A percentile compares a stretch with the other conserved stretches of the same genome.
Conservation (phyloP, 225 moss, liverwort and hornwort species). For the Pleurozium schreberi region DNA sequence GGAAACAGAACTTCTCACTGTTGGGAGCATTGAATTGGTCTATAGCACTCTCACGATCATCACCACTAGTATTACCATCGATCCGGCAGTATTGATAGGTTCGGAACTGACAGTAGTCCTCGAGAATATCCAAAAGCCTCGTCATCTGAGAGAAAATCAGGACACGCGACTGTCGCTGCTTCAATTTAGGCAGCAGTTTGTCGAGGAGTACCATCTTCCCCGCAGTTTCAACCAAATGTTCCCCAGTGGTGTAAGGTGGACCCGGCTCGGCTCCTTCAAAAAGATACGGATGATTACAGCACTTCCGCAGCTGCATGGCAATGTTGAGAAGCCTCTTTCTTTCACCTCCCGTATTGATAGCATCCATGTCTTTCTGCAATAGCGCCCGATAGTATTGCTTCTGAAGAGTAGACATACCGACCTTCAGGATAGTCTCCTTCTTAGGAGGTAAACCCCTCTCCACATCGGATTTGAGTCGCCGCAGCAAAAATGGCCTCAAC, state of each 20-base stretch:
- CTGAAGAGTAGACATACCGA: slow-evolving; percentile 97
- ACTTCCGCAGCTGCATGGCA: slow-evolving; percentile 98
- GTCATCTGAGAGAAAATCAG: slow-evolving; percentile 99
- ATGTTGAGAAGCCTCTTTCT: slow-evolving; percentile 96
- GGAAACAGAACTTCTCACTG: slow-evolving; percentile 91
- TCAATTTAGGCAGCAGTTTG: slow-evolving; percentile 90
- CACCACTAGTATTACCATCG: slow-evolving; percentile 96
- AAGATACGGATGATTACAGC: slow-evolving; percentile 97
- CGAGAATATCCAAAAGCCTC: slow-evolving; percentile 88
- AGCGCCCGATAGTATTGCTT: slow-evolving; percentile 94
- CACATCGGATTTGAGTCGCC: slow-evolving; percentile 93
- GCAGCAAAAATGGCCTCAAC: slow-evolving; percentile 79
- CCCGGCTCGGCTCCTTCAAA: slow-evolving; percentile 98
- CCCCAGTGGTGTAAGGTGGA: slow-evolving; percentile 88
- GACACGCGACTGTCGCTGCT: slow-evolving; percentile 88
- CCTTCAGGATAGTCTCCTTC: slow-evolving; percentile 95
- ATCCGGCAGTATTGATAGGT: slow-evolving; percentile 86
- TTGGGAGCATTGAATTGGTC: slow-evolving; percentile 78
- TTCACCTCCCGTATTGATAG: slow-evolving; percentile 94
- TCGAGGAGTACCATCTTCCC: slow-evolving; percentile 99
- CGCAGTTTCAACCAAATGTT: slow-evolving; percentile 84
- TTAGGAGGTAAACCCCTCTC: slow-evolving; percentile 96
- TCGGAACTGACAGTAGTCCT: slow-evolving; percentile 89
- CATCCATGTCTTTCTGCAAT: slow-evolving; percentile 97
- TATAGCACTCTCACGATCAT: slow-evolving; percentile 96